phyloP scores from a whole-genome alignment of 73 alveolate species.

The Tetrahymena malaccensis region DNA sequence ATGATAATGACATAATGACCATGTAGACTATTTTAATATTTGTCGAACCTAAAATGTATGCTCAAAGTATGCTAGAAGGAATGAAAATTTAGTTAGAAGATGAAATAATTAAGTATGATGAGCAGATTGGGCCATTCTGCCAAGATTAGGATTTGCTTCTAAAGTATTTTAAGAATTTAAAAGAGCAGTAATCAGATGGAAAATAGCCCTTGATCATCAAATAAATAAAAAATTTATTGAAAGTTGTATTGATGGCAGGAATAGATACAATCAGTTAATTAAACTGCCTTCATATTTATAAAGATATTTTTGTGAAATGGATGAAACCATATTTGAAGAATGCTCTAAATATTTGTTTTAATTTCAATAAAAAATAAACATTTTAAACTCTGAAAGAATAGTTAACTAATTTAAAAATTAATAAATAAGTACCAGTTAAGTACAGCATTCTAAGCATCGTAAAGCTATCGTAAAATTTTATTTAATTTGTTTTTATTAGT shows the following conservation, averaged over 20 bases:
- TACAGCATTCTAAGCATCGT: background rate
- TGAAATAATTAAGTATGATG: background rate
- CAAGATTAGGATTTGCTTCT: background rate
- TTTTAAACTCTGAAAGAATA: background rate
- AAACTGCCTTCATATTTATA: background rate
- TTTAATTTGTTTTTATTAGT: background rate
- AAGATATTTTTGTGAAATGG: background rate
- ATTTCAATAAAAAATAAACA: background rate
- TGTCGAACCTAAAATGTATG: background rate
- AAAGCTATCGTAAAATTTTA: background rate
- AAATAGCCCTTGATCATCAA: background rate
- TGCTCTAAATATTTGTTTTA: background rate
- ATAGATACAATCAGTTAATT: background rate
- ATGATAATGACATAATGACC: background rate
- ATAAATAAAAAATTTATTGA: background rate
- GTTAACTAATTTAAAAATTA: background rate
- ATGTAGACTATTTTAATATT: background rate
- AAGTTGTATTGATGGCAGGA: background rate
- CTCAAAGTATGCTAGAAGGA: background rate
- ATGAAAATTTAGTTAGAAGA: background rate
- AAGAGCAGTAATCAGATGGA: background rate
- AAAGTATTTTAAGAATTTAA: background rate
- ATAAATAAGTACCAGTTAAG: background rate
- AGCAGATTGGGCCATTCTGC: background rate
- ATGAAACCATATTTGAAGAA: background rate